Evolutionary conservation across 495 filamentous ascomycete genomes (phyloP).

Genomic region (Astrocystis sublimbata): DNA sequence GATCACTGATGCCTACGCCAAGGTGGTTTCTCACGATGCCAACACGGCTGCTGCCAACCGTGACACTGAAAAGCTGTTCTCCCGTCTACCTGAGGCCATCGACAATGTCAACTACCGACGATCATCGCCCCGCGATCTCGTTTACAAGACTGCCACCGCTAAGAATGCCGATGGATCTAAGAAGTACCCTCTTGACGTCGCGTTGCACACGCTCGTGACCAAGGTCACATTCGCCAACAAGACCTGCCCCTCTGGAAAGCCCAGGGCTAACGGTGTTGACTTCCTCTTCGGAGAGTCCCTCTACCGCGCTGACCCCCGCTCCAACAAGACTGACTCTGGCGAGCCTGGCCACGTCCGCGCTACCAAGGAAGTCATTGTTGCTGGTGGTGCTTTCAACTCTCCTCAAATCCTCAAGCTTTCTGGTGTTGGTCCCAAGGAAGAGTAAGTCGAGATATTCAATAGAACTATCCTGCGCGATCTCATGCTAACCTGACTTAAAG

Average conservation of each 20-base stretch:
- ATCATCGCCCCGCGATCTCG: conserved; percentile 54
- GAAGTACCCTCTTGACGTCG: conserved; percentile 61
- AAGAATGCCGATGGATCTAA: conserved; percentile 51
- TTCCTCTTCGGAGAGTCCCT: conserved; percentile 61
- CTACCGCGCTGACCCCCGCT: conserved; percentile 58
- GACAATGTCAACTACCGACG: conserved; percentile 44
- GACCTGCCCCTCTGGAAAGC: conserved; percentile 34
- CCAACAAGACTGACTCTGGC: conserved; percentile 31
- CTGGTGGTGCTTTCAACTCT: conserved; percentile 62
- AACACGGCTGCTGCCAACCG: conserved; percentile 43
- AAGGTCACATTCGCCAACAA: conserved; percentile 54
- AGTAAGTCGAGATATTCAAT: conserved; percentile 44
- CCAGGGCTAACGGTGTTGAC: conserved; percentile 61
- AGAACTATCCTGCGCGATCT: neutral
- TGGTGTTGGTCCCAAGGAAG: conserved; percentile 56
- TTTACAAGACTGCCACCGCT: conserved; percentile 53
- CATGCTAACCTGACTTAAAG: neutral
- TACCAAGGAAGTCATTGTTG: conserved; percentile 62
- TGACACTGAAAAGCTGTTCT: conserved; percentile 37
- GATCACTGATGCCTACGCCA: conserved; percentile 41
- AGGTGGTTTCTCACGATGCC: conserved; percentile 52
- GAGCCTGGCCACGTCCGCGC: conserved; percentile 48
- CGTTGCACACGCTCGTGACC: conserved; percentile 60
- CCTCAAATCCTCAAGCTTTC: conserved; percentile 65
- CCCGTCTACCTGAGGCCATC: conserved; percentile 45